A percentile compares a stretch with the other conserved stretches of the same genome.
Evolutionary conservation across 805 yeast genomes (phyloP).

Genomic region (Yarrowia deformans): DNA sequence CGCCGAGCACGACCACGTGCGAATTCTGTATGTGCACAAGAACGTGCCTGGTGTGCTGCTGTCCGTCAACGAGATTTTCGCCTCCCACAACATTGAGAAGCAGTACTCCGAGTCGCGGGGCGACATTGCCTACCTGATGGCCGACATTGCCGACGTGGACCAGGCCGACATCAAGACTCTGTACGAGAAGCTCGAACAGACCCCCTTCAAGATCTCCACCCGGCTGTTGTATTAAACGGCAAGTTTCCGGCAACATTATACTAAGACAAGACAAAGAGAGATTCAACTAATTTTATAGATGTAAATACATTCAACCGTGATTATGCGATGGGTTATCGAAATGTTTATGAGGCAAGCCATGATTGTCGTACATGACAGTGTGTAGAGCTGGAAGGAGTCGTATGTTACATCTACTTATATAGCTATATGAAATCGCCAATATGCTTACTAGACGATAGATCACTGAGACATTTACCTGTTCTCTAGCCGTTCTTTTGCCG

Average conservation of each 20-base stretch:
- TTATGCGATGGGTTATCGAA: neutral
- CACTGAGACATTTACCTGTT: too few relatives aligned
- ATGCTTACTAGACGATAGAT: too few relatives aligned
- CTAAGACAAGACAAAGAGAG: neutral
- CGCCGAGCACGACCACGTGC: conserved; percentile 79
- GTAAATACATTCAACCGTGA: conserved; percentile 38
- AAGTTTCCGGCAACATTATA: too few relatives aligned
- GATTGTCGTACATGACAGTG: too few relatives aligned
- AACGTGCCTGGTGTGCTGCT: conserved; percentile 99
- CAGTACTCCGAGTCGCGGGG: conserved; percentile 98
- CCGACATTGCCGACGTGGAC: conserved; percentile 89
- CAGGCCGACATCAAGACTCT: conserved; percentile 81
- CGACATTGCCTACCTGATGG: conserved; percentile 96
- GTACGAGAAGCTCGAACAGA: conserved; percentile 83
- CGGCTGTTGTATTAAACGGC: conserved; percentile 76
- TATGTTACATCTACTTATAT: too few relatives aligned
- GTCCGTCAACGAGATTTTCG: conserved; percentile 94
- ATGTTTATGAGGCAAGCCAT: too few relatives aligned
- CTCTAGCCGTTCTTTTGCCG: too few relatives aligned
- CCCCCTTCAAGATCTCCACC: conserved; percentile 89
- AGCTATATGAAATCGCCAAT: too few relatives aligned
- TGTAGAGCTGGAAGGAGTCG: too few relatives aligned
- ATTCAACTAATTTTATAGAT: conserved; percentile 37
- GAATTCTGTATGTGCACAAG: conserved; percentile 95
- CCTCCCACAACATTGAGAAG: conserved; percentile 94